These are phyloP conservation scores for Solanum hybrid DNA, from an alignment of 305 asterid species.

Conservation along the genomic window DNA sequence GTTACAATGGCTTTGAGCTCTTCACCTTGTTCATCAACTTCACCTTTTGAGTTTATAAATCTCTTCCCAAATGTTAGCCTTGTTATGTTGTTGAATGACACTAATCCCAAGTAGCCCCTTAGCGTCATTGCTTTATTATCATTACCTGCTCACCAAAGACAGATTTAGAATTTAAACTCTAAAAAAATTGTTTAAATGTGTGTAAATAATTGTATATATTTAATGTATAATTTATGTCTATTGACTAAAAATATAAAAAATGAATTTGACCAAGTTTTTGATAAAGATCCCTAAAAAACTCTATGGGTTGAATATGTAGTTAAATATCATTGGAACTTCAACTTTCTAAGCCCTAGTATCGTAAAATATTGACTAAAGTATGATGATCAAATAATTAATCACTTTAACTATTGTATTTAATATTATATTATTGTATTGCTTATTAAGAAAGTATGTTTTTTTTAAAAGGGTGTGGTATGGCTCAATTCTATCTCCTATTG, in stretches of 20 bases:
- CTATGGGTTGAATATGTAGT: no score
- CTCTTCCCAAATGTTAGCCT: constrained; percentile 18
- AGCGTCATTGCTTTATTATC: constrained; percentile 7
- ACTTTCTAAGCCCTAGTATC: neutral
- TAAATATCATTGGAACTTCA: no score
- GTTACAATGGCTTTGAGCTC: constrained; percentile 13
- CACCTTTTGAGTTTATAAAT: constrained; percentile 7
- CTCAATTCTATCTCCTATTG: neutral
- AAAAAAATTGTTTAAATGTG: no score
- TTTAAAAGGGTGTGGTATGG: neutral
- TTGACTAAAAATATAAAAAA: no score
- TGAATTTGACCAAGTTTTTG: neutral
- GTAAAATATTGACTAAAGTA: neutral
- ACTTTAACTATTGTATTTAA: neutral
- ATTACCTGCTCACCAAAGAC: neutral
- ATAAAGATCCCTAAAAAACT: no score
- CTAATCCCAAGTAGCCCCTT: constrained; percentile 20
- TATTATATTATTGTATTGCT: neutral
- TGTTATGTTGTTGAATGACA: constrained; percentile 26
- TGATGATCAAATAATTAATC: neutral
- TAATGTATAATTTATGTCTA: no score
- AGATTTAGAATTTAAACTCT: neutral
- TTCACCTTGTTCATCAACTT: constrained; percentile 22
- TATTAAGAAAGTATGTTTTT: neutral
- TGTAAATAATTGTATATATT: no score